phyloP scores from a whole-genome alignment of 2,329 filamentous ascomycete species.

The Botrytis fabae region DNA sequence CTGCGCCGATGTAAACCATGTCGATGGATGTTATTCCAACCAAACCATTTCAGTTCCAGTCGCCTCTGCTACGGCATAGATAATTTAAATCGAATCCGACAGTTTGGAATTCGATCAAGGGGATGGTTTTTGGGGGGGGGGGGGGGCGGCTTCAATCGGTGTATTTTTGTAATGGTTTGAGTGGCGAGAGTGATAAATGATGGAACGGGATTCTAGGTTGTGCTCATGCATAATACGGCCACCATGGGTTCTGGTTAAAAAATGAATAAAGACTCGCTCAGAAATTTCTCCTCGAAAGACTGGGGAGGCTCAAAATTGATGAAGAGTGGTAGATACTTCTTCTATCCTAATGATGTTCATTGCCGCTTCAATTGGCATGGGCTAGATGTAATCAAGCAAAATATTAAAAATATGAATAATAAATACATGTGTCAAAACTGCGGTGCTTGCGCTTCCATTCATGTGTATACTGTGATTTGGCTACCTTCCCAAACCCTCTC shows the following conservation, averaged over 20 bases:
- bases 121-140: neutral
- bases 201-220: neutral
- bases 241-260: neutral
- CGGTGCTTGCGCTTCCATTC: neutral
- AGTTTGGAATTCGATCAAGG: neutral
- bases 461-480: neutral
- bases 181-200: neutral
- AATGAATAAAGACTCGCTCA: neutral
- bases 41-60: constrained; percentile 13
- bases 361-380: neutral
- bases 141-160: neutral
- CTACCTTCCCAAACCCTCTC: too few species aligned
- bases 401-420: neutral
- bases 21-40: constrained; percentile 22
- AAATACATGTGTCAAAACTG: neutral
- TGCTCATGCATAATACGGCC: neutral
- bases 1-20: constrained; percentile 22
- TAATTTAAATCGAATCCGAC: neutral
- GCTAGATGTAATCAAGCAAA: neutral
- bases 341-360: neutral
- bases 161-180: neutral
- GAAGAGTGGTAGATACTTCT: neutral
- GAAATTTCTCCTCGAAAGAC: neutral
- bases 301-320: neutral
- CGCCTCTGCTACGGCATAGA: neutral